phyloP scores from a whole-genome alignment of 2,329 filamentous ascomycete genomes.

The Cordyceps farinosa region DNA sequence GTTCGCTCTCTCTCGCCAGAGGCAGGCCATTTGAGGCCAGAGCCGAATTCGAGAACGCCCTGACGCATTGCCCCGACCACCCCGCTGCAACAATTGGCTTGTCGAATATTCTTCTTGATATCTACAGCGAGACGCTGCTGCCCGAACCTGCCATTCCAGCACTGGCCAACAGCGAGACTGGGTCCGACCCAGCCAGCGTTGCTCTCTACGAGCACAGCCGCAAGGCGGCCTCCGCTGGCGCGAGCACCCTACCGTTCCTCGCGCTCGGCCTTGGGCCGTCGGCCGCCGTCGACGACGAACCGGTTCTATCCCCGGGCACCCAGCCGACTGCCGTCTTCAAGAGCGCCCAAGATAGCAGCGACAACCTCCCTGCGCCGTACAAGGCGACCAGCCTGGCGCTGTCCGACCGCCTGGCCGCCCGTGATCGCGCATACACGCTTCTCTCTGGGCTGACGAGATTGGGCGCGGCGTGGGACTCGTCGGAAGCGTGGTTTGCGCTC shows the following conservation, averaged over 20 bases:
- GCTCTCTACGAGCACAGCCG: constrained; percentile 16
- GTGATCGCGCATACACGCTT: constrained; percentile 83
- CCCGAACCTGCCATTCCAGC: constrained; percentile 52
- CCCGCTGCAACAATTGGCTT: constrained; percentile 75
- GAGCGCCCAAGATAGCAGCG: constrained; percentile 19
- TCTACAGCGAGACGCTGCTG: constrained; percentile 68
- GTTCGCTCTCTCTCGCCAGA: constrained; percentile 61
- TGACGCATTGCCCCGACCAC: constrained; percentile 78
- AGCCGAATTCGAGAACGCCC: constrained; percentile 74
- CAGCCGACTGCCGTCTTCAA: constrained; percentile 25
- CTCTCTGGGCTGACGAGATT: constrained; percentile 80
- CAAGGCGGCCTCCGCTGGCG: constrained; percentile 16
- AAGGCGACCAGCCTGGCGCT: constrained; percentile 62
- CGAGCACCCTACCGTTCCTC: constrained; percentile 36
- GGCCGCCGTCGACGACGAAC: constrained; percentile 22
- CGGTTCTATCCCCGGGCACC: constrained; percentile 21
- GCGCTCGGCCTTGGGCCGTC: constrained; percentile 45
- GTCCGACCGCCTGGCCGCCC: constrained; percentile 79
- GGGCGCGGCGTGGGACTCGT: constrained; percentile 83
- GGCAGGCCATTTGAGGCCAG: constrained; percentile 65
- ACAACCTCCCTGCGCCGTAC: constrained; percentile 49
- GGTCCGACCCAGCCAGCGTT: constrained; percentile 20
- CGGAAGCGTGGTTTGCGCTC: constrained; percentile 89
- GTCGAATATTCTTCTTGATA: constrained; percentile 80
- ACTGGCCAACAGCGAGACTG: constrained; percentile 29